A percentile compares a stretch with the other conserved stretches of the same genome.
Conservation (phyloP, 805 yeast species). For the Lachancea quebecensis region DNA sequence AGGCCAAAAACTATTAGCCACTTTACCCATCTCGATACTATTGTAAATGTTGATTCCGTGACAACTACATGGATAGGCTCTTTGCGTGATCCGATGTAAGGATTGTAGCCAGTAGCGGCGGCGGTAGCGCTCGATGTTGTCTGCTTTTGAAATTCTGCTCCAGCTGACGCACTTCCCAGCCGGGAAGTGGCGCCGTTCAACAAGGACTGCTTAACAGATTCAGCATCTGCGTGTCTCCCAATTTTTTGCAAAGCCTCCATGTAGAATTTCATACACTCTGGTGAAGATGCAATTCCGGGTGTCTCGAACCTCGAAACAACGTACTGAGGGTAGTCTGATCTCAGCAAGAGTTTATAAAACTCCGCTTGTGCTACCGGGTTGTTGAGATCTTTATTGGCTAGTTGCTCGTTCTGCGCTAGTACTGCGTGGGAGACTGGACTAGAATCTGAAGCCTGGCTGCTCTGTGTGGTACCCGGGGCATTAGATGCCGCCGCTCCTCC, state of each 20-base stretch:
- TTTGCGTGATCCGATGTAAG: slow-evolving; percentile 49
- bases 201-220: slow-evolving; percentile 46
- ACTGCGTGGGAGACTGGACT: slow-evolving; percentile 30
- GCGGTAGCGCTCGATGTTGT: slow-evolving; percentile 17
- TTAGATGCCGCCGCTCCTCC: no score
- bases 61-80: slow-evolving; percentile 95
- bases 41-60: slow-evolving; percentile 72
- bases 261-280: slow-evolving; percentile 73
- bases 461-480: no score
- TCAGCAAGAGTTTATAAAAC: slow-evolving; percentile 68
- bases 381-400: slow-evolving; percentile 70
- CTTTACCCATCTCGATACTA: slow-evolving; percentile 79
- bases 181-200: slow-evolving; percentile 34
- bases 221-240: slow-evolving; percentile 77
- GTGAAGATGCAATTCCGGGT: slow-evolving; percentile 80
- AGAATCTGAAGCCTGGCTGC: background rate
- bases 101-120: slow-evolving; percentile 28
- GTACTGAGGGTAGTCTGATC: slow-evolving; percentile 87
- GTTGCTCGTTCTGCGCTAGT: slow-evolving; percentile 65
- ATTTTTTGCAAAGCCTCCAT: slow-evolving; percentile 70
- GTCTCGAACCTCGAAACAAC: slow-evolving; percentile 93
- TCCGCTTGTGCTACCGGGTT: slow-evolving; percentile 74
- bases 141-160: background rate
- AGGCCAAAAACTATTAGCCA: slow-evolving; percentile 81
- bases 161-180: slow-evolving; percentile 5